phyloP scores from a whole-genome alignment of 2,329 filamentous ascomycete genomes.

The Camillea tinctor region DNA sequence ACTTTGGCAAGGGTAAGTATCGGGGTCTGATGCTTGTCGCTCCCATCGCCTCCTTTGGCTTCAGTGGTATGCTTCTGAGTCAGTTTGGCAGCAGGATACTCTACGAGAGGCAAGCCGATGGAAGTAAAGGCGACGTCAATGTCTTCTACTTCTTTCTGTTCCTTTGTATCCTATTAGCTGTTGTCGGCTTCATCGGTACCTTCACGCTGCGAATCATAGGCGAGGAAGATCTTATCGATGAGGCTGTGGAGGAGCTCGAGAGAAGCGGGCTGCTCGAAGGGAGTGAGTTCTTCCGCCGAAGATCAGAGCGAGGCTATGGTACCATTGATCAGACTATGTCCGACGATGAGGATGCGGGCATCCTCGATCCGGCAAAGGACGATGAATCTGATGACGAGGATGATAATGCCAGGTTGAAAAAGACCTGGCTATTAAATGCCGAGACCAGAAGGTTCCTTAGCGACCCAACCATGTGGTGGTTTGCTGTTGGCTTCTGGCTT shows the following conservation, averaged over 20 bases:
- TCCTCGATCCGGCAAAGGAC: slow-evolving; percentile 38
- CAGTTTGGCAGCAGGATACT: slow-evolving; percentile 80
- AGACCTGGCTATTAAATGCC: slow-evolving; percentile 86
- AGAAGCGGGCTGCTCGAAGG: slow-evolving; percentile 78
- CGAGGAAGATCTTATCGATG: slow-evolving; percentile 84
- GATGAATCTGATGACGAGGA: slow-evolving; percentile 34
- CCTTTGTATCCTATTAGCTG: slow-evolving; percentile 67
- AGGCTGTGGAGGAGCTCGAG: slow-evolving; percentile 87
- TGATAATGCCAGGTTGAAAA: slow-evolving; percentile 63
- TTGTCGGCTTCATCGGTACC: slow-evolving; percentile 70
- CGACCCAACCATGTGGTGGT: slow-evolving; percentile 94
- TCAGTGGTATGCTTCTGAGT: slow-evolving; percentile 95
- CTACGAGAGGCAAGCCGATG: slow-evolving; percentile 65
- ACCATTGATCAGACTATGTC: slow-evolving; percentile 48
- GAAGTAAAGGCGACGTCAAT: slow-evolving; percentile 61
- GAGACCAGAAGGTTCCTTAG: slow-evolving; percentile 82
- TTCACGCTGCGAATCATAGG: slow-evolving; percentile 77
- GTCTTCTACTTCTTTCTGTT: slow-evolving; percentile 90
- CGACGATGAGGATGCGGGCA: slow-evolving; percentile 43
- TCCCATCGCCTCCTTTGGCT: slow-evolving; percentile 87
- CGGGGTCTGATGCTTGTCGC: slow-evolving; percentile 85
- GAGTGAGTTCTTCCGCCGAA: slow-evolving; percentile 67
- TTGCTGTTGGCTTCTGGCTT: slow-evolving; percentile 87
- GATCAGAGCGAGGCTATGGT: slow-evolving; percentile 60
- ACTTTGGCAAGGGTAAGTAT: slow-evolving; percentile 86